Base-by-base conservation (phyloP, 1,139 yeast species). In the Suzukiozyma palmioleophila region DNA sequence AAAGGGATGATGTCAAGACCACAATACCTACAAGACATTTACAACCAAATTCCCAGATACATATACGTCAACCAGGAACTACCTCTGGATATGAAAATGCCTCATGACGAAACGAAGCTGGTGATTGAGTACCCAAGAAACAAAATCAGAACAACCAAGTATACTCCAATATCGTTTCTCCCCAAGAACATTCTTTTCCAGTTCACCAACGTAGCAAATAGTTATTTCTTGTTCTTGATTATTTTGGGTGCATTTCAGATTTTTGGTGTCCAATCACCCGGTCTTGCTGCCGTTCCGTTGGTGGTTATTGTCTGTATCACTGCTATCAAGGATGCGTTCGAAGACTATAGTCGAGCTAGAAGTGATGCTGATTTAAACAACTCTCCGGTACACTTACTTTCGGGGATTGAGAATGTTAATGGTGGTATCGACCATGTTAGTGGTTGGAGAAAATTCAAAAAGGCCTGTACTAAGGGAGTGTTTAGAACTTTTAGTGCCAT, bases 71-170 rank as follows among this genome's bases (percentile, higher is more conserved):
- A 71, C 50, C 55, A 59, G 29, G 61, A 54, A 3, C 47, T 69
- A 32, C 75, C 75, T 0, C 50, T 49, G 2, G 47, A 53, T 26
- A 53, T 67, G 62, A 47, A 37, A 35, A 61, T 69, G 40, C 94
- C 95, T 1, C 31, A 12, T 5, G 28, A 28, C 9, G 14, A 12
- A 12, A 13, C 14, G 8, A 13, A 13, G 16, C 16, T 13, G 10
- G 51, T 66, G 5, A 54, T 63, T 9, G 48, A 55, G 11, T 92
- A 83, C 57, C 81, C 95, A 2, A 75, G 96, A 57, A 92, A 92
- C 66, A 92, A 92, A 62, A 88, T 92, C 52, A 82, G 97, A 66
- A 90, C 98, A 1, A 89, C 98, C 3, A 90, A 89, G 62, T 92
- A 92, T 61, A 90, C 97, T 8, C 96, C 97, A 5, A 57, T 92